These are phyloP conservation scores for Talaromyces atroroseus DNA, from an alignment of 2,329 filamentous ascomycete species.

Conservation along the genomic window DNA sequence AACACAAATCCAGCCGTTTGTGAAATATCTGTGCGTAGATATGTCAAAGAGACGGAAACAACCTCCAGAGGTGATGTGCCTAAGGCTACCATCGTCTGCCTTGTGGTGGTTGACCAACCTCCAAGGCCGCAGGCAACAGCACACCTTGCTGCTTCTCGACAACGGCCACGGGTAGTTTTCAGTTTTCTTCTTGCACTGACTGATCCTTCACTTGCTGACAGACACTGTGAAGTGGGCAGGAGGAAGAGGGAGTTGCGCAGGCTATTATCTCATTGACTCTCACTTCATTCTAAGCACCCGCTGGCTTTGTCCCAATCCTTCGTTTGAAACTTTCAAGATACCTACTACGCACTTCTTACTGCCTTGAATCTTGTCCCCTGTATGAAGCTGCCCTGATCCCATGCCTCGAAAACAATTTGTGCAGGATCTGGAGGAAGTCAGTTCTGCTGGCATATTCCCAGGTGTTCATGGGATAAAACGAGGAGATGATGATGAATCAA, in stretches of 20 bases:
- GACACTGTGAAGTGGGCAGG: background rate
- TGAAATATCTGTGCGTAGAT: background rate
- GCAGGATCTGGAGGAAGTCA: constrained; percentile 49
- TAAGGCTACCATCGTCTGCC: background rate
- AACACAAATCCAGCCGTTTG: no score
- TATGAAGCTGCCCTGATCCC: background rate
- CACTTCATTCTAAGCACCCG: background rate
- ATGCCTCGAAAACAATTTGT: constrained; percentile 66
- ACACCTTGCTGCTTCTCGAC: no score
- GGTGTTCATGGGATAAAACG: constrained; percentile 52
- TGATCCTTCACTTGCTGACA: background rate
- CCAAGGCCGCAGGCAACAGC: constrained; percentile 1
- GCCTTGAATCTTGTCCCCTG: background rate
- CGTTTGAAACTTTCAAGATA: background rate
- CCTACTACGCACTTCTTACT: background rate
- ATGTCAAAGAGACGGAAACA: background rate
- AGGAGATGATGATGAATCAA: constrained; percentile 67
- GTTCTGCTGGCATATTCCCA: constrained; percentile 32
- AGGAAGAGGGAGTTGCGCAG: background rate
- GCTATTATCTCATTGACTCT: background rate
- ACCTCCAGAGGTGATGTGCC: background rate
- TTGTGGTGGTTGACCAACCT: background rate
- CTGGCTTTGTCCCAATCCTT: background rate
- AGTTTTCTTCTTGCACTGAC: background rate
- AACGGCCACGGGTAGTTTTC: no score